phyloP scores from a whole-genome alignment of 2,329 filamentous ascomycete species.

The Keithomyces neogunnii region DNA sequence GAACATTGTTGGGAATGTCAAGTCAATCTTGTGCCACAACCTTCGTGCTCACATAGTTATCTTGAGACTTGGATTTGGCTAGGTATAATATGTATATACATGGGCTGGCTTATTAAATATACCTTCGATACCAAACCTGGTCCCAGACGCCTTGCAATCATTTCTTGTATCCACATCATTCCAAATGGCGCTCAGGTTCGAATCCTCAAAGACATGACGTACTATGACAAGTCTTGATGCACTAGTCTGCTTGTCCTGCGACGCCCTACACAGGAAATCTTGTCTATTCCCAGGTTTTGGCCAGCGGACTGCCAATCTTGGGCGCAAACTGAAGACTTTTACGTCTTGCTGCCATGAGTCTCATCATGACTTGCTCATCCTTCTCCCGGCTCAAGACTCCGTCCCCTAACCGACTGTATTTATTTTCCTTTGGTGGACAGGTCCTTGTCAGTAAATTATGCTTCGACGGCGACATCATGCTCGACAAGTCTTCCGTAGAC shows the following conservation, averaged over 20 bases:
- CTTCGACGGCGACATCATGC: constrained; percentile 23
- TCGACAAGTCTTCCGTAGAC: constrained; percentile 23
- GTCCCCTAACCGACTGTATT: constrained; percentile 29
- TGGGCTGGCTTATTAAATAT: not conserved
- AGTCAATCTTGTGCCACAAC: not conserved
- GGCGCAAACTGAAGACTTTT: constrained; percentile 75
- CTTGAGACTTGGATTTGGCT: not conserved
- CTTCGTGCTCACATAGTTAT: not conserved
- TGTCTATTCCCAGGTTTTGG: constrained; percentile 41
- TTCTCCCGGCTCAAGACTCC: constrained; percentile 40
- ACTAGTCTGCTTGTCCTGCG: not conserved
- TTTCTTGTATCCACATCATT: not conserved
- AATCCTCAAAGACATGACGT: not conserved
- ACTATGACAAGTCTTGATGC: not conserved
- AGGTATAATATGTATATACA: not conserved
- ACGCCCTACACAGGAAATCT: too few species aligned
- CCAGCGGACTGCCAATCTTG: constrained; percentile 64
- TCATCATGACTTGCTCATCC: constrained; percentile 49
- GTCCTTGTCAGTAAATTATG: constrained; percentile 40
- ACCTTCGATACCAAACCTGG: not conserved
- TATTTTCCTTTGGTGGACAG: constrained; percentile 42
- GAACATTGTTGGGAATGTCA: too few species aligned
- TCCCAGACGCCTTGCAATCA: not conserved
- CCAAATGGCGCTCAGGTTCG: not conserved
- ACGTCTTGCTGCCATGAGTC: constrained; percentile 62